Conservation (phyloP, 192 early-diverging fungal genomes). For the Chytriomyces sp. region DNA sequence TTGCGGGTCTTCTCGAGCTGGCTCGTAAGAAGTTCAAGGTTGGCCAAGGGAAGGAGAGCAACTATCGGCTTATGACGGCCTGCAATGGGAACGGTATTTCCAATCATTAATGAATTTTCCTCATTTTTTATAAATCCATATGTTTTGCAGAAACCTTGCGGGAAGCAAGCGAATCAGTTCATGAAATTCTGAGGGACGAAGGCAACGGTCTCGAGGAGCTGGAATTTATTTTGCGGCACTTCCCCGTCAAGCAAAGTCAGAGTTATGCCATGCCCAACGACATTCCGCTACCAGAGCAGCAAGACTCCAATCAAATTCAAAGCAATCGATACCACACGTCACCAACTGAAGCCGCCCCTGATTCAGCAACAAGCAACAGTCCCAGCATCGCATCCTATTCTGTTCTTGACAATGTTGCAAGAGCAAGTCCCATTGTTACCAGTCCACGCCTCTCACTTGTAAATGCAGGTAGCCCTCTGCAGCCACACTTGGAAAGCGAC, state of each 20-base stretch:
- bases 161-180: conserved; percentile 34
- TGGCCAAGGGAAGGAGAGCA: not conserved
- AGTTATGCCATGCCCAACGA: not conserved
- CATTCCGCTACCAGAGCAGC: not conserved
- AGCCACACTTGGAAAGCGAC: not conserved
- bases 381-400: not conserved
- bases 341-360: not conserved
- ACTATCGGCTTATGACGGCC: conserved; percentile 39
- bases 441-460: not conserved
- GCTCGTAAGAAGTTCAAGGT: conserved; percentile 56
- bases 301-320: not conserved
- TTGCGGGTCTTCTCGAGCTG: conserved; percentile 42
- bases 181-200: conserved; percentile 40
- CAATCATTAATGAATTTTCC: conserved; percentile 2
- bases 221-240: conserved; percentile 39
- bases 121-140: not conserved
- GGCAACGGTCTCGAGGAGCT: conserved; percentile 38
- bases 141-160: conserved; percentile 34
- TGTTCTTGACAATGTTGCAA: not conserved
- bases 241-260: not conserved
- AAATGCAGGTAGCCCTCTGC: not conserved
- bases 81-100: conserved; percentile 11
- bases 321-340: not conserved
- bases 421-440: not conserved
- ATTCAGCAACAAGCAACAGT: not conserved